Conservation (phyloP, 352 stramenopile species). For the Pythium brachiatum region DNA sequence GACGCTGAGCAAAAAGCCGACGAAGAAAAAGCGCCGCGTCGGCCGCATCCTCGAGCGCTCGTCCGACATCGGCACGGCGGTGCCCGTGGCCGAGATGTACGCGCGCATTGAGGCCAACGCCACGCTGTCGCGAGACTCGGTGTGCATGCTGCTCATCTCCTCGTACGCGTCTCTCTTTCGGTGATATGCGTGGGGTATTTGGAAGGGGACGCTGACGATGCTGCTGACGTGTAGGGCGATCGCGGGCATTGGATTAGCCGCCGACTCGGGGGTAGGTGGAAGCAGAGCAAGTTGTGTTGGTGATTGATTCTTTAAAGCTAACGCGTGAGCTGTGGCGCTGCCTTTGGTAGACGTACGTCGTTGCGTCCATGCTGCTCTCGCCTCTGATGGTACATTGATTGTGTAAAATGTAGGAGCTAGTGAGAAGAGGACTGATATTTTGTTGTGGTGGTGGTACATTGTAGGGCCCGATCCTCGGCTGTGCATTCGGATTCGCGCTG, state of each 20-base stretch:
- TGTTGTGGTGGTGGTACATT: neutral
- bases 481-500: conserved; percentile 77
- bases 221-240: conserved; percentile 44
- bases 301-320: neutral
- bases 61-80: conserved; percentile 75
- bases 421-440: neutral
- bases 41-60: conserved; percentile 72
- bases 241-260: conserved; percentile 75
- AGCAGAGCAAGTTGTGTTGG: neutral
- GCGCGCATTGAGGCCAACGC: conserved; percentile 81
- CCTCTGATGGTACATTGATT: conserved; percentile 68
- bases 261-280: conserved; percentile 52
- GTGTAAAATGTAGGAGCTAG: neutral
- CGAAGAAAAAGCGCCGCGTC: conserved; percentile 61
- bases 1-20: conserved; percentile 59
- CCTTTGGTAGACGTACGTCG: conserved; percentile 65
- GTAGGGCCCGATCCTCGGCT: conserved; percentile 79
- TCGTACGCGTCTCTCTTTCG: conserved; percentile 48
- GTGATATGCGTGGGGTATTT: neutral
- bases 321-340: neutral
- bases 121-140: conserved; percentile 75
- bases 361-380: conserved; percentile 86
- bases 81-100: conserved; percentile 87
- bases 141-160: conserved; percentile 85
- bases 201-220: neutral